Conservation (phyloP, 2,329 filamentous ascomycete genomes). For the Metarhizium anisopliae region DNA sequence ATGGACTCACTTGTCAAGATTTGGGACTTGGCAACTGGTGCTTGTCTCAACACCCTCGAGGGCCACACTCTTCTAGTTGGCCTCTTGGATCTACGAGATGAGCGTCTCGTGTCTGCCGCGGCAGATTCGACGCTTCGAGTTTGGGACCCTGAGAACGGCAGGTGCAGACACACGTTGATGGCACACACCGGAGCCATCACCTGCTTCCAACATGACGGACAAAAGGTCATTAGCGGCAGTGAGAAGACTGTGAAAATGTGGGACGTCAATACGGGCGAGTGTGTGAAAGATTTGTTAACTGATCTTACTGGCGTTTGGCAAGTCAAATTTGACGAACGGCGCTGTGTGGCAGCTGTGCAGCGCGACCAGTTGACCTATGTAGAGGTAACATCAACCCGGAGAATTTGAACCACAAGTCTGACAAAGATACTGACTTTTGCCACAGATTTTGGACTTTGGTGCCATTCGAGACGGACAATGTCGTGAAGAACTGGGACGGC, state of each 20-base stretch:
- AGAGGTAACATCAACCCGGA: slow-evolving; percentile 58
- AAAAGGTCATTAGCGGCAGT: slow-evolving; percentile 93
- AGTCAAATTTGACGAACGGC: slow-evolving; percentile 90
- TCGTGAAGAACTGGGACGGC: slow-evolving; percentile 65
- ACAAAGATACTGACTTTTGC: background rate
- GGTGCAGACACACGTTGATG: slow-evolving; percentile 81
- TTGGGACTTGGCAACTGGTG: slow-evolving; percentile 84
- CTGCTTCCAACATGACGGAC: slow-evolving; percentile 94
- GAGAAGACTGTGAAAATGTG: slow-evolving; percentile 98
- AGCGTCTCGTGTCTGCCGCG: slow-evolving; percentile 86
- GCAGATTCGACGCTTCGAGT: slow-evolving; percentile 92
- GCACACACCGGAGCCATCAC: slow-evolving; percentile 97
- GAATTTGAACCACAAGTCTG: background rate
- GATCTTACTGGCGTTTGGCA: slow-evolving; percentile 98
- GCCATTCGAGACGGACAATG: slow-evolving; percentile 82
- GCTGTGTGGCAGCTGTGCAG: slow-evolving; percentile 95
- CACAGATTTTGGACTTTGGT: slow-evolving; percentile 91
- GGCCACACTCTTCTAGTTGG: slow-evolving; percentile 90
- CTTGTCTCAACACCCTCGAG: slow-evolving; percentile 80
- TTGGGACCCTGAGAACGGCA: slow-evolving; percentile 90
- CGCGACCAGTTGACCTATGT: slow-evolving; percentile 88
- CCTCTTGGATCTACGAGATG: slow-evolving; percentile 78
- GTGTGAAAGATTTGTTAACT: slow-evolving; percentile 83
- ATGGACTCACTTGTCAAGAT: slow-evolving; percentile 99
- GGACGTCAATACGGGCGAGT: slow-evolving; percentile 88